Evolutionary conservation across 441 rosid species (phyloP).

Genomic region (Brassica balearica): DNA sequence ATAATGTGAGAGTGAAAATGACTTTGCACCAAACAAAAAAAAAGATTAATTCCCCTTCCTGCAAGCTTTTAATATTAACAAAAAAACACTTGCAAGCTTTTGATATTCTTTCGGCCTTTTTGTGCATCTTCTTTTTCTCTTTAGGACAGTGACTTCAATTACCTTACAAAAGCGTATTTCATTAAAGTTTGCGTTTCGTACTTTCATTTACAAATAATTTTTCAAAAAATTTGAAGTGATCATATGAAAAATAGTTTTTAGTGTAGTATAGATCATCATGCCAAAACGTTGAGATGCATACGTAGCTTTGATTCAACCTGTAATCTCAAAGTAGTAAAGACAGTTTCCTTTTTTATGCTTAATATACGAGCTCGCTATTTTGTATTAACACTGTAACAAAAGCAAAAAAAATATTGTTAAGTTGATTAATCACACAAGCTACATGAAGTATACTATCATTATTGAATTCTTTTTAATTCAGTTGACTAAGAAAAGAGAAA

Average conservation of each 20-base stretch:
- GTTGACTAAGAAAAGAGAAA: conserved; percentile 32
- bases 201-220: background rate
- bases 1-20: conserved; percentile 26
- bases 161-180: background rate
- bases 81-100: background rate
- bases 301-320: background rate
- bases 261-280: conserved; percentile 17
- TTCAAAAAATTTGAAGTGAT: background rate
- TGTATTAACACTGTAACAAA: conserved; percentile 8
- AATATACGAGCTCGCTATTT: conserved; percentile 11
- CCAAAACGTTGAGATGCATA: conserved; percentile 7
- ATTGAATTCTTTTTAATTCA: background rate
- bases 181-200: background rate
- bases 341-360: background rate
- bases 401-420: background rate
- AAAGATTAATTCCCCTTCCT: conserved; percentile 20
- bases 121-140: background rate
- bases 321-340: conserved; percentile 8
- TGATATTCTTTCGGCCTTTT: background rate
- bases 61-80: conserved; percentile 18
- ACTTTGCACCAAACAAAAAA: conserved; percentile 32
- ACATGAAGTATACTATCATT: background rate
- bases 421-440: conserved; percentile 2
- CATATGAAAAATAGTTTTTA: conserved; percentile 6
- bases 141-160: background rate